Conservation (phyloP, 2,329 filamentous ascomycete species). For the Neobulgaria alba region DNA sequence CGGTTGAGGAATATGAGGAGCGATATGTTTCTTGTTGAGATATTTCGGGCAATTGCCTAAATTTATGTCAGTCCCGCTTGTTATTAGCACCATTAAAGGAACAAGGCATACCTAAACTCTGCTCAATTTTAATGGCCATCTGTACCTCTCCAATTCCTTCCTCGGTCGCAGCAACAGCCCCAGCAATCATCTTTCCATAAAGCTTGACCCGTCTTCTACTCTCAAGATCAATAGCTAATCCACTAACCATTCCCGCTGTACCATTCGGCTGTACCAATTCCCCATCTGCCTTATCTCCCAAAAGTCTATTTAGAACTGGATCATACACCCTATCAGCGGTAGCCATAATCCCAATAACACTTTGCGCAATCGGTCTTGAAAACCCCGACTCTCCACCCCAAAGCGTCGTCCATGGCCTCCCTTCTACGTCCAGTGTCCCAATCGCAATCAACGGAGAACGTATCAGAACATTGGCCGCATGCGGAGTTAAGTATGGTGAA, state of each 20-base stretch:
- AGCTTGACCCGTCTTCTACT: conserved; percentile 66
- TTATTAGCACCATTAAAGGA: too few relatives aligned
- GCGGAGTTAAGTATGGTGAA: conserved; percentile 48
- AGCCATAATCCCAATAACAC: conserved; percentile 55
- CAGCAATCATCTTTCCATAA: conserved; percentile 59
- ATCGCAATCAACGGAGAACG: conserved; percentile 61
- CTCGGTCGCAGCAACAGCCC: conserved; percentile 37
- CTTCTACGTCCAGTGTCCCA: conserved; percentile 58
- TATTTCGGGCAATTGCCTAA: conserved; percentile 80
- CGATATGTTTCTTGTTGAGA: conserved; percentile 63
- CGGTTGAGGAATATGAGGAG: conserved; percentile 44
- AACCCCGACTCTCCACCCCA: conserved; percentile 70
- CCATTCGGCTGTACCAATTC: conserved; percentile 31
- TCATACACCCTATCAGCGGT: conserved; percentile 54
- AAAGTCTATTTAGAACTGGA: conserved; percentile 59
- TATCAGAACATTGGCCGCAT: conserved; percentile 52
- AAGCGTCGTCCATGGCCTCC: conserved; percentile 66
- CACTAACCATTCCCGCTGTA: conserved; percentile 48
- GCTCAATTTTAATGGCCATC: conserved; percentile 59
- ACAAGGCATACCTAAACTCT: conserved; percentile 47
- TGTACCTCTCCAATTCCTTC: conserved; percentile 32
- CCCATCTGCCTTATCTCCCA: conserved; percentile 40
- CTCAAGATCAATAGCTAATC: conserved; percentile 54
- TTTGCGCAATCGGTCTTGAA: conserved; percentile 50
- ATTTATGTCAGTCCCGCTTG: not conserved